Percentiles rank a stretch among this genome's conserved stretches.
phyloP scores from a whole-genome alignment of 331 rosid genomes.

The Malus hybrid region DNA sequence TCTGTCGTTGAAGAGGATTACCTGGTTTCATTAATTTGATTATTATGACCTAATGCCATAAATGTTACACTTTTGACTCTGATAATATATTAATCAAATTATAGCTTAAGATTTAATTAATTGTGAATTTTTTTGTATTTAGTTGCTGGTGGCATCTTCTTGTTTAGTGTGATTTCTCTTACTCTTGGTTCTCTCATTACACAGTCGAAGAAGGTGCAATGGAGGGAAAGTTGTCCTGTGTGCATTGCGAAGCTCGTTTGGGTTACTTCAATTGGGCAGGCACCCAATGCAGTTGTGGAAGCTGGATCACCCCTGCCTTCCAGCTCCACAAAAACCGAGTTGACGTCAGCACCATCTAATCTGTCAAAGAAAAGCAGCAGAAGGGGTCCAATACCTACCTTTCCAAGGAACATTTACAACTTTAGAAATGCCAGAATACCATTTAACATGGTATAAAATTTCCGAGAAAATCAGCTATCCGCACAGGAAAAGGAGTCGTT shows the following conservation, averaged over 20 bases:
- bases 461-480: too few species aligned
- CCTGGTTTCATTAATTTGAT: too few species aligned
- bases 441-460: too few species aligned
- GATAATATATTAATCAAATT: background rate
- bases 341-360: too few species aligned
- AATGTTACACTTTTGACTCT: background rate
- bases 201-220: conserved; percentile 91
- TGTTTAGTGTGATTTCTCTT: too few species aligned
- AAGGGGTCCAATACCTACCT: too few species aligned
- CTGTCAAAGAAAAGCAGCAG: too few species aligned
- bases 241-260: conserved; percentile 86
- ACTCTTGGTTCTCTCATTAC: conserved; percentile 1
- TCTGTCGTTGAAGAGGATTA: background rate
- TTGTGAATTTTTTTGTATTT: background rate
- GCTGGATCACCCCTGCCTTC: conserved; percentile 98
- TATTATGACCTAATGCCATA: background rate
- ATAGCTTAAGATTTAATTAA: background rate
- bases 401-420: too few species aligned
- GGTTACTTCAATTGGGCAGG: conserved; percentile 96
- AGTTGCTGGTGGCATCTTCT: background rate
- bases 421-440: too few species aligned
- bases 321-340: conserved; percentile 48
- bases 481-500: background rate
- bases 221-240: conserved; percentile 88
- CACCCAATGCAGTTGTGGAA: conserved; percentile 93